Conservation (phyloP, 495 filamentous ascomycete species). For the Daldinia bambusicola region DNA sequence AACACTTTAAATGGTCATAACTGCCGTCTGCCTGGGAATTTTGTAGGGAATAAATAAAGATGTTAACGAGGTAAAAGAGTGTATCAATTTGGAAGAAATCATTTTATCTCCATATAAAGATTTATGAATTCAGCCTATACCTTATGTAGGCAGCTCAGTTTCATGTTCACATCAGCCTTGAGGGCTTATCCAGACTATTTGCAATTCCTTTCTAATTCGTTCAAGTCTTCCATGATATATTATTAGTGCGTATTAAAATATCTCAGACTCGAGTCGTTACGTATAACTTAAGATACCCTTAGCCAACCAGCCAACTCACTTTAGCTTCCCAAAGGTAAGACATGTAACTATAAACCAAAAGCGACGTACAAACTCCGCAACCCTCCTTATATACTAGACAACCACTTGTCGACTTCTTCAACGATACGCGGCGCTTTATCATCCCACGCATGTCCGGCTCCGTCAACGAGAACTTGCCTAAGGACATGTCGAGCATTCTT, state of each 20-base stretch:
- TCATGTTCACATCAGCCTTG: background rate
- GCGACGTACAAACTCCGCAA: background rate
- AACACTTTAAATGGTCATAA: too few relatives aligned
- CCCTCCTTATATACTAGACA: constrained; percentile 6
- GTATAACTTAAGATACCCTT: background rate
- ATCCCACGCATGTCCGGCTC: constrained; percentile 34
- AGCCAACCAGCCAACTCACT: background rate
- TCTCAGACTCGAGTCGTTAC: background rate
- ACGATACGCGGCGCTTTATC: constrained; percentile 33
- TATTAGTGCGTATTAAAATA: background rate
- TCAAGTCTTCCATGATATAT: background rate
- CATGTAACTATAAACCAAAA: background rate
- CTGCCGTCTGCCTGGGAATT: too few relatives aligned
- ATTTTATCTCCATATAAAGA: too few relatives aligned
- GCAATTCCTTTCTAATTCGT: background rate
- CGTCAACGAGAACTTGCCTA: constrained; percentile 29
- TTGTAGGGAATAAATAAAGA: too few relatives aligned
- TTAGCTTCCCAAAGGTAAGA: background rate
- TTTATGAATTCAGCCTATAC: too few relatives aligned
- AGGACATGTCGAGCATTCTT: constrained; percentile 34
- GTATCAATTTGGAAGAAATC: too few relatives aligned
- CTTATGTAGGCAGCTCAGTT: too few relatives aligned
- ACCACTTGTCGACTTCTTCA: constrained; percentile 43
- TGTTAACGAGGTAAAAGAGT: too few relatives aligned
- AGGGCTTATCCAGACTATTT: background rate